Evolutionary conservation across 2,329 filamentous ascomycete species (phyloP).

Genomic region (Phaeosphaeria sp.): DNA sequence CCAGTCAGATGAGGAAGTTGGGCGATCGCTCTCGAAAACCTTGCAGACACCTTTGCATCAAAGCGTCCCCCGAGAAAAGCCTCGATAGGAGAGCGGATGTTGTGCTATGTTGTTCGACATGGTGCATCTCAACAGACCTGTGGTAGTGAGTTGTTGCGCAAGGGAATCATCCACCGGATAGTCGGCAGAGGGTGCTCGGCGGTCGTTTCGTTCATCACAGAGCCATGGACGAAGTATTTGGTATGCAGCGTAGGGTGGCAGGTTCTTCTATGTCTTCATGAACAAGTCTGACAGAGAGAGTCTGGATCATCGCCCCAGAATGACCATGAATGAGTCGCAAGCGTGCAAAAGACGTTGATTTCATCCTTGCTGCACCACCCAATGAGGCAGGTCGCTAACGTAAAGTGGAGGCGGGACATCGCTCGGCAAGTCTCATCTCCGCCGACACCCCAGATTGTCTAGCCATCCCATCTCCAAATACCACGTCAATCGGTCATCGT

Average conservation of each 20-base stretch:
- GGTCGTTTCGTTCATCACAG: not conserved
- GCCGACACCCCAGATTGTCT: not conserved
- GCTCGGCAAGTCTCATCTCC: conserved; percentile 1
- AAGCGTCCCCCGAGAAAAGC: too few species aligned
- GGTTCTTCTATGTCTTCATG: too few species aligned
- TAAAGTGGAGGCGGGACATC: not conserved
- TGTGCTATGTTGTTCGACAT: too few species aligned
- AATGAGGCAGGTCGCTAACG: not conserved
- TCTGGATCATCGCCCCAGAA: not conserved
- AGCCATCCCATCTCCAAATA: conserved; percentile 1
- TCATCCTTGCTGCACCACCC: not conserved
- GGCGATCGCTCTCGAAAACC: not conserved
- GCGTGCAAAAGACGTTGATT: not conserved
- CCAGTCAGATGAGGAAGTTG: too few species aligned
- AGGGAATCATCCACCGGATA: not conserved
- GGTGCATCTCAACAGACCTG: not conserved
- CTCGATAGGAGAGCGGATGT: too few species aligned
- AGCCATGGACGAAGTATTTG: too few species aligned
- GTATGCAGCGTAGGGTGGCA: too few species aligned
- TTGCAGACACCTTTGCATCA: too few species aligned
- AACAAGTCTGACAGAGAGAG: not conserved
- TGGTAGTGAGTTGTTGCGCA: not conserved
- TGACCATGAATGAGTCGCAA: not conserved
- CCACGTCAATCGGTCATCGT: not conserved
- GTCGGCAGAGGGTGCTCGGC: not conserved